Percentiles rank a stretch among this genome's conserved stretches.
phyloP scores from a whole-genome alignment of 345 rosid genomes.

The Lepidium sativum region DNA sequence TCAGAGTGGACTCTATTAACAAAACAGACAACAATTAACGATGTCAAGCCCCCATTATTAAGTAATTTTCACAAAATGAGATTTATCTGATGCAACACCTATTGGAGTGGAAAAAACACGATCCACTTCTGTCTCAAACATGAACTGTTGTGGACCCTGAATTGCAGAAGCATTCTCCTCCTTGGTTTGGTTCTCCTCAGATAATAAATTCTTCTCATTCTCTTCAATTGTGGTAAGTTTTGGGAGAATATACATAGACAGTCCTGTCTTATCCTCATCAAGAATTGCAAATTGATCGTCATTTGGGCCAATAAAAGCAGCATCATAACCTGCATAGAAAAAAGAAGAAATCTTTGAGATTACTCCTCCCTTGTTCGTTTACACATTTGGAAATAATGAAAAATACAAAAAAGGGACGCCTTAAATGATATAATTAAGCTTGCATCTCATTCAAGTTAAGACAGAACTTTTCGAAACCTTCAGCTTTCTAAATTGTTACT shows the following conservation, averaged over 20 bases:
- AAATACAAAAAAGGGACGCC: conserved; percentile 2
- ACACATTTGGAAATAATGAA: not conserved
- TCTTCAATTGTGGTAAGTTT: conserved; percentile 53
- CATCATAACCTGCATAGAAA: conserved; percentile 62
- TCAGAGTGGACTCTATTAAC: conserved; percentile 78
- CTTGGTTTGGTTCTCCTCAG: conserved; percentile 48
- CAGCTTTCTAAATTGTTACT: not conserved
- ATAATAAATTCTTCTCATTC: conserved; percentile 47
- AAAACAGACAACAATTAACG: conserved; percentile 27
- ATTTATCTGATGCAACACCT: conserved; percentile 46
- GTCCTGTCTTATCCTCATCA: conserved; percentile 86
- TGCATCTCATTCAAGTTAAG: not conserved
- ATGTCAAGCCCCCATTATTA: not conserved
- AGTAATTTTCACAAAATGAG: conserved; percentile 5
- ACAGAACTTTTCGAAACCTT: not conserved
- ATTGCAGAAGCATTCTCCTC: conserved; percentile 54
- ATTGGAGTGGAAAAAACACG: conserved; percentile 87
- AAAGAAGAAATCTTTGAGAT: not conserved
- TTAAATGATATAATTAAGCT: not conserved
- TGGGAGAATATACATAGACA: conserved; percentile 63
- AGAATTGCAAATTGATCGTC: conserved; percentile 91
- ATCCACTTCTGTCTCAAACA: conserved; percentile 92
- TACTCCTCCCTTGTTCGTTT: not conserved
- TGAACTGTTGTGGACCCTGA: conserved; percentile 71
- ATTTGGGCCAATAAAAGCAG: conserved; percentile 77